phyloP scores from a whole-genome alignment of 2,329 filamentous ascomycete species.

The Aureobasidium sp. region DNA sequence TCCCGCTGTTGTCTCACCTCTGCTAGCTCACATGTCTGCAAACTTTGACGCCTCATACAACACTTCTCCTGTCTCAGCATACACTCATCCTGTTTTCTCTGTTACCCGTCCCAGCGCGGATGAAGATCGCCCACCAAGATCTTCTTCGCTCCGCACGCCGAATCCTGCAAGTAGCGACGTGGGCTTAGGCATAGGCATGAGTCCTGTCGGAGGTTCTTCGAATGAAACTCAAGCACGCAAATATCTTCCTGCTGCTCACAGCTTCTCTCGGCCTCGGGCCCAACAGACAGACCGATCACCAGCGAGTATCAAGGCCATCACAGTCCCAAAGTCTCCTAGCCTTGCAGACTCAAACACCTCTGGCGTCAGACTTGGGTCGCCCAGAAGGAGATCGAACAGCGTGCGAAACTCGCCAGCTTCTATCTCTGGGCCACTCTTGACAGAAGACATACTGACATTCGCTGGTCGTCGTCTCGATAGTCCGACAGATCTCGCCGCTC shows the following conservation, averaged over 20 bases:
- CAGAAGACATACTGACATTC: constrained; percentile 19
- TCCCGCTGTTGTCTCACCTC: neutral
- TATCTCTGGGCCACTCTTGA: constrained; percentile 8
- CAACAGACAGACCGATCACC: neutral
- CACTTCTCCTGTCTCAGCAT: neutral
- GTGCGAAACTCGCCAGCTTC: constrained; percentile 19
- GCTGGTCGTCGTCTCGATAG: constrained; percentile 22
- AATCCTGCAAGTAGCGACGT: neutral
- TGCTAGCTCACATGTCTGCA: neutral
- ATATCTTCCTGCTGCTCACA: constrained; percentile 13
- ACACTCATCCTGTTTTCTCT: neutral
- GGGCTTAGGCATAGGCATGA: constrained; percentile 1
- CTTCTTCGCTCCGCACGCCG: neutral
- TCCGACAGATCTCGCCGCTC: constrained; percentile 22
- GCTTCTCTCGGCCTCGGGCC: constrained; percentile 23
- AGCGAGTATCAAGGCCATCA: neutral
- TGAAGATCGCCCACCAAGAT: neutral
- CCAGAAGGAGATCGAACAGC: constrained; percentile 23
- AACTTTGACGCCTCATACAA: neutral
- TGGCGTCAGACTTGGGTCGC: neutral
- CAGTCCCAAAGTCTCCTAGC: neutral
- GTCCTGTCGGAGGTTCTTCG: neutral
- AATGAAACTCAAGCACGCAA: neutral
- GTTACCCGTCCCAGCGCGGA: neutral
- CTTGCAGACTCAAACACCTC: neutral